Percentiles rank a stretch among this genome's conserved stretches.
phyloP scores from a whole-genome alignment of 2,329 filamentous ascomycete genomes.

The Ambrosiella cleistominuta region DNA sequence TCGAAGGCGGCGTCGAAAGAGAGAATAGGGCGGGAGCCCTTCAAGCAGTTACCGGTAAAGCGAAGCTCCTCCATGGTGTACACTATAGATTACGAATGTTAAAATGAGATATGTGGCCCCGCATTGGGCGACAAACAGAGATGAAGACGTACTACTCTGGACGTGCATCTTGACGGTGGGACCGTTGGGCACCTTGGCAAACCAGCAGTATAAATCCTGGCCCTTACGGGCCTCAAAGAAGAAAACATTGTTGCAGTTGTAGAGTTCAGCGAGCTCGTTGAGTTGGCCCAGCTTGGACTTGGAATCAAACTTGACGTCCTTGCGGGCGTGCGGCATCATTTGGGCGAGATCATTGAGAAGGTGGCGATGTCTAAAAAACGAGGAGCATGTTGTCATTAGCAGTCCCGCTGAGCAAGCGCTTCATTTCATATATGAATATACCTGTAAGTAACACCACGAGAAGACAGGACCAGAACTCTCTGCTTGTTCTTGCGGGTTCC shows the following conservation, averaged over 20 bases:
- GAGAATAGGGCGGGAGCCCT: slow-evolving; percentile 77
- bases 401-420: background rate
- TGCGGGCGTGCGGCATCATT: slow-evolving; percentile 79
- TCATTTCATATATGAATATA: slow-evolving; percentile 19
- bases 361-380: slow-evolving; percentile 59
- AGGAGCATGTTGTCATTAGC: background rate
- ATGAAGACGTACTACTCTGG: slow-evolving; percentile 44
- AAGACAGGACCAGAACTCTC: slow-evolving; percentile 77
- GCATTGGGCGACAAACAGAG: background rate
- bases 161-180: slow-evolving; percentile 51
- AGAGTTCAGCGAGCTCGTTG: slow-evolving; percentile 58
- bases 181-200: slow-evolving; percentile 68
- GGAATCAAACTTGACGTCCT: slow-evolving; percentile 92
- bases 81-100: slow-evolving; percentile 28
- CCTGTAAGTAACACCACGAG: slow-evolving; percentile 80
- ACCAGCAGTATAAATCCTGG: slow-evolving; percentile 87
- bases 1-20: slow-evolving; percentile 86
- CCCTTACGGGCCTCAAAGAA: slow-evolving; percentile 94
- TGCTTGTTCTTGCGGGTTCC: slow-evolving; percentile 47
- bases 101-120: background rate
- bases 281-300: slow-evolving; percentile 75
- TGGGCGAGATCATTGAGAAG: slow-evolving; percentile 75
- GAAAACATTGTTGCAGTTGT: slow-evolving; percentile 86
- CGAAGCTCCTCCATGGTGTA: slow-evolving; percentile 96
- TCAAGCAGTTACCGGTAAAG: slow-evolving; percentile 92